Conservation (phyloP, 805 yeast species). For the Tetrapisispora arboricola region DNA sequence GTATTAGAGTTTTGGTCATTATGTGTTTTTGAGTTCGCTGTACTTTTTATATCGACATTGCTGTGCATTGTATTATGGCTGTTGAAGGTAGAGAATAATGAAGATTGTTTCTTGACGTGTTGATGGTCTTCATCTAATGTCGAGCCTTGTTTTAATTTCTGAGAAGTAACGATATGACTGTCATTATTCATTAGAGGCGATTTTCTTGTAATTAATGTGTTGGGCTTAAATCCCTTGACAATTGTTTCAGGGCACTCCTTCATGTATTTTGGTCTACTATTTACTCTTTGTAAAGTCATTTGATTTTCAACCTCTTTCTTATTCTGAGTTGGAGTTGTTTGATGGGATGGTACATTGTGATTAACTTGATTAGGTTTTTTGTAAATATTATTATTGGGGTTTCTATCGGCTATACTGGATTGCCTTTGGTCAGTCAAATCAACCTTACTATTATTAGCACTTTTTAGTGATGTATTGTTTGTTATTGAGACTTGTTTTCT, state of each 20-base stretch:
- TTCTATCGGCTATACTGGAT: too few relatives aligned
- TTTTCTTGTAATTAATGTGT: conserved; percentile 12
- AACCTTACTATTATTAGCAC: too few relatives aligned
- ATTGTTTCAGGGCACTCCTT: conserved; percentile 7
- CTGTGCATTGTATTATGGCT: background rate
- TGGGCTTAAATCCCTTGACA: conserved; percentile 21
- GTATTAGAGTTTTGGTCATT: conserved; percentile 3
- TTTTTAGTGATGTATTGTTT: background rate
- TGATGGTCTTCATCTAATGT: background rate
- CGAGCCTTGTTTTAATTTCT: background rate
- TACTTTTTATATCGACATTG: background rate
- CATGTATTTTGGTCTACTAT: background rate
- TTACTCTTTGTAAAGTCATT: conserved; percentile 8
- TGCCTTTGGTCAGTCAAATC: too few relatives aligned
- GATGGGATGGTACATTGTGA: background rate
- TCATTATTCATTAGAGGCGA: background rate
- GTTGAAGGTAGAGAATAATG: conserved; percentile 8
- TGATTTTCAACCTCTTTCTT: background rate
- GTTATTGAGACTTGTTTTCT: background rate
- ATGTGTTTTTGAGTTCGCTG: background rate
- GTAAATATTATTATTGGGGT: background rate
- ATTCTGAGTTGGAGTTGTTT: background rate
- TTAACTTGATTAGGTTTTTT: background rate
- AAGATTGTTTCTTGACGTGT: conserved; percentile 1
- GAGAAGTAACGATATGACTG: background rate